phyloP scores from a whole-genome alignment of 1,284 basidiomycete genomes.

The Ustilago crameri region DNA sequence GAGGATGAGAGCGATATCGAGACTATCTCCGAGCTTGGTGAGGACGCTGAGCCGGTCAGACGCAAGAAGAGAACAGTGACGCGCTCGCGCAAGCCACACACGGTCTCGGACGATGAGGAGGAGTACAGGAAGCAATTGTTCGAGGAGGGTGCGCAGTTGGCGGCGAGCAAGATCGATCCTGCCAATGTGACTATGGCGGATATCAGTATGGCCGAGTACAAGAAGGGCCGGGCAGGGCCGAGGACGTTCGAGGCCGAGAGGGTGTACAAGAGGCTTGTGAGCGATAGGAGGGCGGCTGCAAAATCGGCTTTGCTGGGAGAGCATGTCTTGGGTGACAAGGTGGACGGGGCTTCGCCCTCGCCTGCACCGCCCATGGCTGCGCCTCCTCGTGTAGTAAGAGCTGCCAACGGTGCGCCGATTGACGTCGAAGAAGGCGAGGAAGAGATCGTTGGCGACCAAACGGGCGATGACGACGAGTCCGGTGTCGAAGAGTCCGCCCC shows the following conservation, averaged over 20 bases:
- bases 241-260: conserved; percentile 62
- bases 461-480: conserved; percentile 22
- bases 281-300: conserved; percentile 41
- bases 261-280: conserved; percentile 48
- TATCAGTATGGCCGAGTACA: conserved; percentile 47
- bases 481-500: conserved; percentile 20
- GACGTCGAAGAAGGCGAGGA: conserved; percentile 32
- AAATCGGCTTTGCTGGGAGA: conserved; percentile 35
- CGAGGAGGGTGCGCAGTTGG: conserved; percentile 29
- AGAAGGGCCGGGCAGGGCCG: conserved; percentile 58
- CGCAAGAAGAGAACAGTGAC: conserved; percentile 27
- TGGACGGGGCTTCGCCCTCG: conserved; percentile 26
- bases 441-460: conserved; percentile 26
- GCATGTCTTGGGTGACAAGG: conserved; percentile 38
- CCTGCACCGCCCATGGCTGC: conserved; percentile 23
- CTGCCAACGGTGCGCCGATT: conserved; percentile 24
- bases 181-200: conserved; percentile 44
- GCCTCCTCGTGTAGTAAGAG: conserved; percentile 14
- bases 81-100: conserved; percentile 31
- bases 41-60: conserved; percentile 32
- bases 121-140: conserved; percentile 47
- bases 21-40: conserved; percentile 41
- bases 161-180: conserved; percentile 38
- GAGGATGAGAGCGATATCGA: conserved; percentile 51
- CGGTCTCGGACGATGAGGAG: conserved; percentile 56